Conservation (phyloP, 345 rosid genomes). For the Eucalyptus virginea region DNA sequence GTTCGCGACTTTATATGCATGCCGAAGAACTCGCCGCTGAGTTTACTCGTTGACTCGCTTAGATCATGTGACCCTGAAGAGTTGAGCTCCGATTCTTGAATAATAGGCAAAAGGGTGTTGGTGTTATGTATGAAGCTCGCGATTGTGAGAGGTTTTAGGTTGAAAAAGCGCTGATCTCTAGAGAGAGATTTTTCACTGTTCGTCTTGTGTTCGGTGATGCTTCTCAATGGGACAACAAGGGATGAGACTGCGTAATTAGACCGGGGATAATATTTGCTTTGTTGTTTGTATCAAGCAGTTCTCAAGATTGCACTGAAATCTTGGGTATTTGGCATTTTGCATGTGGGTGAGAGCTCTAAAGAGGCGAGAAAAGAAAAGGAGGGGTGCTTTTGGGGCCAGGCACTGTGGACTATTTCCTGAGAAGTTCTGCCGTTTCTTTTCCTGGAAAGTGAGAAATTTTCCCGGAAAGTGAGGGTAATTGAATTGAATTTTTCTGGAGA, state of each 20-base stretch:
- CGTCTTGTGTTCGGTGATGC: constrained; percentile 50
- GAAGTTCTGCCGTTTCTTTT: background rate
- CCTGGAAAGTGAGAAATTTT: background rate
- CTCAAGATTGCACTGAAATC: constrained; percentile 1
- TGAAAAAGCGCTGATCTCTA: constrained; percentile 56
- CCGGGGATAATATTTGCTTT: constrained; percentile 10
- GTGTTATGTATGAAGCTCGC: background rate
- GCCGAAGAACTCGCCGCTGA: background rate
- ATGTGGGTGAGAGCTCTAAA: background rate
- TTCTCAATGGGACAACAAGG: constrained; percentile 25
- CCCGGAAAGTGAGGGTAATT: background rate
- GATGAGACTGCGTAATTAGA: constrained; percentile 9
- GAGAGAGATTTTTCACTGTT: constrained; percentile 12
- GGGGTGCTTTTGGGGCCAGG: background rate
- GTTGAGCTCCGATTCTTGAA: background rate
- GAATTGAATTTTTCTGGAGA: background rate
- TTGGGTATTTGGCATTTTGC: background rate
- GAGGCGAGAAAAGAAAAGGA: background rate
- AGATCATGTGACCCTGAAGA: background rate
- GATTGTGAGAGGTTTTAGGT: background rate
- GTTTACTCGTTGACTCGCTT: background rate
- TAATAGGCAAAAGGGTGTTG: background rate
- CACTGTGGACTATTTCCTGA: background rate
- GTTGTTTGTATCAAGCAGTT: background rate
- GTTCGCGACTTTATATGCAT: background rate